These are phyloP conservation scores for Kwoniella dendrophila DNA, from an alignment of 768 basidiomycete species.

Conservation along the genomic window DNA sequence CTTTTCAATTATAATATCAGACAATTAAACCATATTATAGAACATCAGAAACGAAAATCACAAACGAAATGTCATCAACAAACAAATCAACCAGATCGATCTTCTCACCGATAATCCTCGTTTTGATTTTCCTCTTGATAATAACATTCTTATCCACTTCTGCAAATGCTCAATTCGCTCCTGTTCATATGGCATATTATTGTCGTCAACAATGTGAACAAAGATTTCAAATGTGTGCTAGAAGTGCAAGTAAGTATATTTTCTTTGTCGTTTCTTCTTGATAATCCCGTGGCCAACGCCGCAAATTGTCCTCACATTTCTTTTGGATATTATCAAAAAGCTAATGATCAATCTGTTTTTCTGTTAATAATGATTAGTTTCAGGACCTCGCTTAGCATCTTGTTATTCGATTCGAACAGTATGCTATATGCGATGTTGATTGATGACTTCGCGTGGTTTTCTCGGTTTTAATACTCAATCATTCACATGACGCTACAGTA, in stretches of 20 bases:
- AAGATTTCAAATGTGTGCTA: slow-evolving; percentile 21
- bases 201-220: slow-evolving; percentile 32
- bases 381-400: slow-evolving; percentile 18
- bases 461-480: too few species aligned
- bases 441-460: too few species aligned
- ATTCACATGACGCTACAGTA: too few species aligned
- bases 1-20: neutral
- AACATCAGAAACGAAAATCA: neutral
- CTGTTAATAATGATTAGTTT: slow-evolving; percentile 8
- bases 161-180: slow-evolving; percentile 14
- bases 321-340: too few species aligned
- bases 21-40: neutral
- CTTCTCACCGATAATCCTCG: slow-evolving; percentile 2
- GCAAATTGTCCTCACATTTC: too few species aligned
- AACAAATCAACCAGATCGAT: slow-evolving; percentile 5
- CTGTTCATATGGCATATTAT: slow-evolving; percentile 20
- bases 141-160: slow-evolving; percentile 6
- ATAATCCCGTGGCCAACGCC: too few species aligned
- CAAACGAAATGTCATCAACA: slow-evolving; percentile 6
- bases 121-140: slow-evolving; percentile 13
- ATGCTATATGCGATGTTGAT: slow-evolving; percentile 16
- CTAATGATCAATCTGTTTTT: neutral
- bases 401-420: slow-evolving; percentile 17
- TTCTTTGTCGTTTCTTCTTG: neutral
- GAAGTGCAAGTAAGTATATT: slow-evolving; percentile 22